phyloP scores from a whole-genome alignment of 1,139 yeast genomes.

The Geotrichum cucujoidarum region DNA sequence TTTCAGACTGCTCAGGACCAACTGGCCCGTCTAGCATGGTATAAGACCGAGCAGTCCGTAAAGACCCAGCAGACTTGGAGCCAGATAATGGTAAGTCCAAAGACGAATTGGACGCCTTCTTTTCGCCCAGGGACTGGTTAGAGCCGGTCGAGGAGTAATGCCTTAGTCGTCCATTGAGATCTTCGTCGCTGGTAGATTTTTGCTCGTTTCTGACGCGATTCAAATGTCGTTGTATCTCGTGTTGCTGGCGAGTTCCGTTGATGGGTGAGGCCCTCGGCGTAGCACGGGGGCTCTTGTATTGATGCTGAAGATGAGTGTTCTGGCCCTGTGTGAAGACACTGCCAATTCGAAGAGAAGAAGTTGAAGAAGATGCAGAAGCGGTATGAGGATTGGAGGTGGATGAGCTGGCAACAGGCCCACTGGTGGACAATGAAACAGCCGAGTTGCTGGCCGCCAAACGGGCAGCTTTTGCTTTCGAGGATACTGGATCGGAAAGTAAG shows the following conservation, averaged over 20 bases:
- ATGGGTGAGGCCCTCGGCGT: slow-evolving; percentile 17
- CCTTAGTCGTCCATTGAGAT: slow-evolving; percentile 7
- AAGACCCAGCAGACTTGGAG: slow-evolving; percentile 8
- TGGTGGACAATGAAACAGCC: neutral
- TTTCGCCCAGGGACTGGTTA: slow-evolving; percentile 9
- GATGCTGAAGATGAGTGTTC: slow-evolving; percentile 6
- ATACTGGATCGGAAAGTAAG: slow-evolving; percentile 34
- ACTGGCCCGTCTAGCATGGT: slow-evolving; percentile 1
- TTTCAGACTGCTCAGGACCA: neutral
- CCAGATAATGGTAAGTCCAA: neutral
- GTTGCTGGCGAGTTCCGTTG: slow-evolving; percentile 20
- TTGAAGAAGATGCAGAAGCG: slow-evolving; percentile 11
- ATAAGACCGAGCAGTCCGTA: neutral
- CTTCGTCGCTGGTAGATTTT: slow-evolving; percentile 11
- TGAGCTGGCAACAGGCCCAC: neutral
- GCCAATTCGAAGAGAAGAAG: slow-evolving; percentile 15
- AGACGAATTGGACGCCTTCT: slow-evolving; percentile 1
- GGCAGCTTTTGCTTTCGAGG: slow-evolving; percentile 17
- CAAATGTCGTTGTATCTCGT: slow-evolving; percentile 19
- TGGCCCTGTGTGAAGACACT: slow-evolving; percentile 1
- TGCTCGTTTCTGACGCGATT: slow-evolving; percentile 16
- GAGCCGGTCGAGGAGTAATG: slow-evolving; percentile 14
- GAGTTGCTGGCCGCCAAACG: slow-evolving; percentile 6
- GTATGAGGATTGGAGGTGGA: slow-evolving; percentile 2
- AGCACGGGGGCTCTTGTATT: slow-evolving; percentile 12